These are phyloP conservation scores for Cucurbita maxima DNA, from an alignment of 306 rosid genomes.

Conservation along the genomic window DNA sequence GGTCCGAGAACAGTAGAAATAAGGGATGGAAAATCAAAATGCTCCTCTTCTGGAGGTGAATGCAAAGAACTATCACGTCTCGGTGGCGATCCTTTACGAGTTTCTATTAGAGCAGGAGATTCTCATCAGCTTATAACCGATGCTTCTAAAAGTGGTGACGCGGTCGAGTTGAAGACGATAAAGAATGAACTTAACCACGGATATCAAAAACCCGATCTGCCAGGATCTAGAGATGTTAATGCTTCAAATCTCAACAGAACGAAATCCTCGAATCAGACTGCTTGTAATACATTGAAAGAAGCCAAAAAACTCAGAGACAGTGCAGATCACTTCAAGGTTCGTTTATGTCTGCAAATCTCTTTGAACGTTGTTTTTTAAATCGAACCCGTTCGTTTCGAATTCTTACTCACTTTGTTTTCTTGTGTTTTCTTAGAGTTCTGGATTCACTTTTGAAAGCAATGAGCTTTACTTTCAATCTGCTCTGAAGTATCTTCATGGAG, in stretches of 20 bases:
- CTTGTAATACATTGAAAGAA: constrained; percentile 35
- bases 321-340: constrained; percentile 63
- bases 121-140: constrained; percentile 18
- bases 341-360: constrained; percentile 10
- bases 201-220: neutral
- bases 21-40: constrained; percentile 27
- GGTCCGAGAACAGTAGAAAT: constrained; percentile 15
- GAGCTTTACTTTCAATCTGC: constrained; percentile 82
- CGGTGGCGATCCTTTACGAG: neutral
- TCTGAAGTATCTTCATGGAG: constrained; percentile 76
- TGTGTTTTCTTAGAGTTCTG: constrained; percentile 31
- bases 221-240: neutral
- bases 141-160: constrained; percentile 17
- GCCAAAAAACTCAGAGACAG: constrained; percentile 44
- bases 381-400: constrained; percentile 3
- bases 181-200: no score
- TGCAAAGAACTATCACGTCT: neutral
- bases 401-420: neutral
- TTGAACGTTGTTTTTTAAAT: constrained; percentile 11
- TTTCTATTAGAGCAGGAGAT: constrained; percentile 1
- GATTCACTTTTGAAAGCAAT: constrained; percentile 60
- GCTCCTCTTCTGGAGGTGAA: constrained; percentile 16
- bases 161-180: constrained; percentile 14
- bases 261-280: constrained; percentile 28
- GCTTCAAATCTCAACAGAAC: constrained; percentile 27